phyloP scores from a whole-genome alignment of 805 yeast genomes.

The Tetrapisispora arboricola region DNA sequence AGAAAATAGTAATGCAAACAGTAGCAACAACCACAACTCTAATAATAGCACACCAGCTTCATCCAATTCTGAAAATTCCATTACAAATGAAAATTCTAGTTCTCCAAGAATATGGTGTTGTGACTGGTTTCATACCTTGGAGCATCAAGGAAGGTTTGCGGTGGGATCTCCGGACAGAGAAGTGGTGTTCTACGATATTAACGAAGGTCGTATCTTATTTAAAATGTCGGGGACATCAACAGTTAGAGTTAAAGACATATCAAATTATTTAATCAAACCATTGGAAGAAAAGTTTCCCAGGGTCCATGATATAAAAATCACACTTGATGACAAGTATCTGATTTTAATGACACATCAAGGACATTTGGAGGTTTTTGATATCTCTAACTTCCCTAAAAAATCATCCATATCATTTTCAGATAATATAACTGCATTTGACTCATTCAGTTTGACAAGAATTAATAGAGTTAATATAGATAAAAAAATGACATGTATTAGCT shows the following conservation, averaged over 20 bases:
- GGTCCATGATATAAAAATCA: conserved; percentile 58
- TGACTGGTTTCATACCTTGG: conserved; percentile 55
- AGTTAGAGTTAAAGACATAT: conserved; percentile 3
- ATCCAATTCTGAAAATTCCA: conserved; percentile 4
- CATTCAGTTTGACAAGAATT: conserved; percentile 23
- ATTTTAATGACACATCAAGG: conserved; percentile 57
- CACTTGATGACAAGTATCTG: conserved; percentile 52
- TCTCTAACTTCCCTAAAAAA: conserved; percentile 22
- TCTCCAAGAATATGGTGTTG: conserved; percentile 42
- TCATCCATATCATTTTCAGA: not conserved
- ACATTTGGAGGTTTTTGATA: conserved; percentile 50
- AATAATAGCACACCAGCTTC: conserved; percentile 1
- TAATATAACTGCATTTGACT: conserved; percentile 8
- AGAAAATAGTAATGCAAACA: not conserved
- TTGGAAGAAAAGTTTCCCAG: conserved; percentile 31
- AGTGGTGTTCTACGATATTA: conserved; percentile 38
- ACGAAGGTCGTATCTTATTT: conserved; percentile 15
- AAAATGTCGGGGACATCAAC: conserved; percentile 22
- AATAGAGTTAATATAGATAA: conserved; percentile 44
- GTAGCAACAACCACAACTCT: conserved; percentile 1
- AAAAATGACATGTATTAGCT: conserved; percentile 52
- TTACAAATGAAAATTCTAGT: conserved; percentile 2
- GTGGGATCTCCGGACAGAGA: conserved; percentile 72
- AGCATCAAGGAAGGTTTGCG: conserved; percentile 37
- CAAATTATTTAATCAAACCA: conserved; percentile 5